Evolutionary conservation across 2,329 filamentous ascomycete species (phyloP), one percentile per base, ranked within the genome.

Genomic region (Epichloe amarillans): DNA sequence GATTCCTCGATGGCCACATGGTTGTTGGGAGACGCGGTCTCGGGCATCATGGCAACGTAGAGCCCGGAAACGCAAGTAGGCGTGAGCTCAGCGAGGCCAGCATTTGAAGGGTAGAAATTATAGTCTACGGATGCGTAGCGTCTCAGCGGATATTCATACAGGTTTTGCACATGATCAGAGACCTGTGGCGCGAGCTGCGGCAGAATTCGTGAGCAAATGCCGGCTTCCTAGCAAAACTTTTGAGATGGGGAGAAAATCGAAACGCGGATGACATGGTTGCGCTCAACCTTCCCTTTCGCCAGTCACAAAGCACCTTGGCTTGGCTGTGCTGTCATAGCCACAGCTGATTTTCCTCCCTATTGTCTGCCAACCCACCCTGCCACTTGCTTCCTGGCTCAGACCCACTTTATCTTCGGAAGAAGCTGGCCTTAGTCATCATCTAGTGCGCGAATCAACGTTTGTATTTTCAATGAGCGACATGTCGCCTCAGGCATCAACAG

Each of bases 91-190:
- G 69, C 70, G 73, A 71, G 70, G 69, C 64, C 69, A 66, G 74
- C 79, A 83, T 82, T 73, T 76, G 77, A 67, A 60, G 65, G 53
- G 65, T 61, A 66, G 64, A 77, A 77, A 79, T 68, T 65, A 69
- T 69, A 62, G 73, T 83, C 79, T 73, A 73, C 66, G 60, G 65
- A 74, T 70, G 66, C 61, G 65, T 70, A 68, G 58, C 56, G 60
- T 60, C 68, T 72, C 65, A 71, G 60, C 61, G 66, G 71, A 64
- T 70, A 61, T 66, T 62, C 60, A 69, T 63, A 65, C 65, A 63
- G 69, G 70, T 59, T 81, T 69, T 79, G 71, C 64, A 65, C 74
- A 78, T 80, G 70, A 64, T 74, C 71, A 74, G 70, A 67, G 61
- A 62, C 66, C 67, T 71, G 64, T 67, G 66, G 64, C 66, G 71